phyloP scores from a whole-genome alignment of 805 yeast genomes.

The Candida ipomoeae region DNA sequence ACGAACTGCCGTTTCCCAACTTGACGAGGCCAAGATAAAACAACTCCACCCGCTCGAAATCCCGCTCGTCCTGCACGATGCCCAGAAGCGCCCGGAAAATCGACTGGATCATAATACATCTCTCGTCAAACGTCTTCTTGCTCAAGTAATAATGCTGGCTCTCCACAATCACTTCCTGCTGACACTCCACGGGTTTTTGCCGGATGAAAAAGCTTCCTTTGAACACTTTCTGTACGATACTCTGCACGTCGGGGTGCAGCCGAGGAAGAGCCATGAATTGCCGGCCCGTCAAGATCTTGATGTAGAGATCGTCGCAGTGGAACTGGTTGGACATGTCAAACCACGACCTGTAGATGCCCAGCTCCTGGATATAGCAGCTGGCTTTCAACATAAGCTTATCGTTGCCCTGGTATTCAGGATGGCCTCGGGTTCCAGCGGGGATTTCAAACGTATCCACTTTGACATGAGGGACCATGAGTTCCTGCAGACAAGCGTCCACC shows the following conservation, averaged over 20 bases:
- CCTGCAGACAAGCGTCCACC: conserved; percentile 16
- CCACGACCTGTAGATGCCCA: conserved; percentile 12
- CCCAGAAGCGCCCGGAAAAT: conserved; percentile 22
- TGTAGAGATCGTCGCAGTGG: conserved; percentile 10
- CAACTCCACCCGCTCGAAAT: conserved; percentile 28
- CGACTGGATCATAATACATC: conserved; percentile 34
- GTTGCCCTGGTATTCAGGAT: conserved; percentile 23
- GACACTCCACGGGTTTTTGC: conserved; percentile 10
- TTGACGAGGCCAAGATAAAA: conserved; percentile 28
- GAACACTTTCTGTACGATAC: conserved; percentile 20
- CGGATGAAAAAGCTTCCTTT: conserved; percentile 23
- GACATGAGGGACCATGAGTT: conserved; percentile 25
- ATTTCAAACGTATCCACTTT: conserved; percentile 20
- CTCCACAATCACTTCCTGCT: conserved; percentile 21
- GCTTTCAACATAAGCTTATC: conserved; percentile 8
- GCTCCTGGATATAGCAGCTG: conserved; percentile 9
- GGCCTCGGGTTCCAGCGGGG: conserved; percentile 25
- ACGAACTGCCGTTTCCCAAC: conserved; percentile 34
- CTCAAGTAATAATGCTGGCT: conserved; percentile 25
- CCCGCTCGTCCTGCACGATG: conserved; percentile 20
- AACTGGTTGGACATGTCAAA: conserved; percentile 16
- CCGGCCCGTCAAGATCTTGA: conserved; percentile 12
- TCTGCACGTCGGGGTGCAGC: conserved; percentile 26
- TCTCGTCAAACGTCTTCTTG: conserved; percentile 22
- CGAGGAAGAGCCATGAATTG: conserved; percentile 15